A percentile compares a stretch with the other conserved stretches of the same genome.
Conservation (phyloP, 306 rosid genomes). For the Calophaca sinica region DNA sequence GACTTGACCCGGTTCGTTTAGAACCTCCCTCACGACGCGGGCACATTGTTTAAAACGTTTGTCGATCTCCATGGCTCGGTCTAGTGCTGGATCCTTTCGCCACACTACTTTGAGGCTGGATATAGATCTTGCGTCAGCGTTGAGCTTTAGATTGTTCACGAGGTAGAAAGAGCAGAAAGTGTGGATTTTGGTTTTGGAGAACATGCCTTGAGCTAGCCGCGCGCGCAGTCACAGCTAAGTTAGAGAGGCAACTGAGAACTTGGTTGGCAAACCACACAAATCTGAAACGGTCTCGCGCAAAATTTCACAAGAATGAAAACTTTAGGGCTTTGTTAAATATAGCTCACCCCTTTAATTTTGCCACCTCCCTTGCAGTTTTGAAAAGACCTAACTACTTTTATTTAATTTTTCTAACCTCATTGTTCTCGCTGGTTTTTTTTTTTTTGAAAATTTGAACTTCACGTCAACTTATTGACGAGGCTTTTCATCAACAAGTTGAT, state of each 20-base stretch:
- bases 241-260: not conserved
- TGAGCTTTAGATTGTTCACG: not conserved
- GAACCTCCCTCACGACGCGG: constrained; percentile 48
- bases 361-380: too few species aligned
- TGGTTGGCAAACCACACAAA: not conserved
- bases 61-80: constrained; percentile 75
- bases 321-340: too few species aligned
- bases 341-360: too few species aligned
- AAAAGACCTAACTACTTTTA: too few species aligned
- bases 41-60: constrained; percentile 58
- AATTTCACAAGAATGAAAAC: too few species aligned
- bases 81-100: constrained; percentile 80
- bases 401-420: too few species aligned
- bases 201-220: constrained; percentile 52
- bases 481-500: too few species aligned
- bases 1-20: constrained; percentile 53
- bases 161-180: constrained; percentile 44
- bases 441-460: too few species aligned
- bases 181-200: constrained; percentile 37
- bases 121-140: constrained; percentile 45
- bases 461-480: too few species aligned
- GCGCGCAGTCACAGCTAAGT: not conserved
- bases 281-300: not conserved
- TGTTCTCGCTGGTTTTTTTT: too few species aligned
- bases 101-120: constrained; percentile 83